Base-by-base conservation (phyloP, 139 green algal genomes). In the Coccomyxa sp. region DNA sequence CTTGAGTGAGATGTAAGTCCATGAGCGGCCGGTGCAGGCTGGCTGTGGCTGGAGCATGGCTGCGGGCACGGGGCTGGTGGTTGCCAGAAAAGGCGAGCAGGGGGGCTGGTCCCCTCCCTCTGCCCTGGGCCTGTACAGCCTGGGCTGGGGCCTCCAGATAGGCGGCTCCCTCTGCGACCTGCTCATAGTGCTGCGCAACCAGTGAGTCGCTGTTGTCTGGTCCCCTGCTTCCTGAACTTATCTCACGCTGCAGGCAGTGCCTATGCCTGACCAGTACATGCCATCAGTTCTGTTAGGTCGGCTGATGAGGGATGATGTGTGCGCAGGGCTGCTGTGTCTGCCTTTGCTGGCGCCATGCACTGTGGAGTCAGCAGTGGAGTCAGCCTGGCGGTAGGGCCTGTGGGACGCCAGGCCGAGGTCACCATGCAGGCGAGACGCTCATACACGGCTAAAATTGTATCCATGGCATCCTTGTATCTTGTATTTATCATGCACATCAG, bases 31-130 rank as follows among this genome's bases (percentile, higher is more conserved):
- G 31, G 14, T 81, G 33, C 54, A 86, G 35, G 79, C 89, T 37
- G 89, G 87, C 9, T 83, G 88, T 31, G 89, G 91, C 7, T 93
- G 87, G 88, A 89, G 79, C 22, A 37, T 76, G 7, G 85, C 82
- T 1, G 72, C 88, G 39, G 91, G 89, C 31, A 89, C 86, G 40
- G 89, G 90, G n/a, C 76, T 93, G 74, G 88, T 93, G 73, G 82
- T 93, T 18, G 82, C 82, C 0, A 80, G 88, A 14, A 74, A 81
- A 24, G 68, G 71, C 7, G 72, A 80, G 33, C 82, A 81, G 33
- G 79, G 54, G 24, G 34, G 39, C 27, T 93, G 87, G 89, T 89
- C 85, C 0, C 77, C 88, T 1, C 89, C 89, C 8, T 92, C 83
- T 33, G 86, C 87, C 27, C 58, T 88, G 31, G 79, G 81, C 12